Evolutionary conservation across 352 stramenopile species (phyloP).

Genomic region (Blastocystis sp.): DNA sequence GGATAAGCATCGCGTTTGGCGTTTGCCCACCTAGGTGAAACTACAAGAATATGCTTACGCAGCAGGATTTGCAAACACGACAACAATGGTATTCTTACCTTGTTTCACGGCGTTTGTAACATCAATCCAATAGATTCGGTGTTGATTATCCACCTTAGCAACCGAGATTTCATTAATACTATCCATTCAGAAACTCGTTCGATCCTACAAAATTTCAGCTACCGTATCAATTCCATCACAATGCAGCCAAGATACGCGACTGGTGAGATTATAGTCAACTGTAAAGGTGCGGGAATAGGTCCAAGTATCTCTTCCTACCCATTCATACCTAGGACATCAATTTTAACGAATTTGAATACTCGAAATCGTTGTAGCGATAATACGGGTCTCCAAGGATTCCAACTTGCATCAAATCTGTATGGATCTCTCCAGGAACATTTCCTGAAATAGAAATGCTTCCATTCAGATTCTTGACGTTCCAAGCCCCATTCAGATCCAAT

Average conservation of each 20-base stretch:
- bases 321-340: conserved; percentile 63
- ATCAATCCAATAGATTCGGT: conserved; percentile 70
- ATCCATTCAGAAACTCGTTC: not conserved
- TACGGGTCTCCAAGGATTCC: conserved; percentile 72
- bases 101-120: conserved; percentile 63
- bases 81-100: conserved; percentile 68
- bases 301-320: conserved; percentile 73
- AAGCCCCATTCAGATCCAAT: conserved; percentile 42
- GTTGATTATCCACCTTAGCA: conserved; percentile 70
- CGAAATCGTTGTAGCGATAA: conserved; percentile 72
- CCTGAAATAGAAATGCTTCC: conserved; percentile 14
- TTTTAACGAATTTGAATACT: conserved; percentile 61
- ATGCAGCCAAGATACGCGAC: not conserved
- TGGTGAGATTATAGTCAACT: conserved; percentile 67
- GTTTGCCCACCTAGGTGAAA: conserved; percentile 22
- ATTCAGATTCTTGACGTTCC: conserved; percentile 31
- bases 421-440: conserved; percentile 71
- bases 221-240: conserved; percentile 71
- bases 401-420: conserved; percentile 71
- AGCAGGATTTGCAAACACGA: conserved; percentile 71
- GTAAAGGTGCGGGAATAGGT: conserved; percentile 64
- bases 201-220: conserved; percentile 71
- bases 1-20: conserved; percentile 6
- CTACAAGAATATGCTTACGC: conserved; percentile 65
- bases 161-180: conserved; percentile 71